Percentiles rank a stretch among this genome's conserved stretches.
phyloP scores from a whole-genome alignment of 306 rosid genomes.

The Senna siamea region DNA sequence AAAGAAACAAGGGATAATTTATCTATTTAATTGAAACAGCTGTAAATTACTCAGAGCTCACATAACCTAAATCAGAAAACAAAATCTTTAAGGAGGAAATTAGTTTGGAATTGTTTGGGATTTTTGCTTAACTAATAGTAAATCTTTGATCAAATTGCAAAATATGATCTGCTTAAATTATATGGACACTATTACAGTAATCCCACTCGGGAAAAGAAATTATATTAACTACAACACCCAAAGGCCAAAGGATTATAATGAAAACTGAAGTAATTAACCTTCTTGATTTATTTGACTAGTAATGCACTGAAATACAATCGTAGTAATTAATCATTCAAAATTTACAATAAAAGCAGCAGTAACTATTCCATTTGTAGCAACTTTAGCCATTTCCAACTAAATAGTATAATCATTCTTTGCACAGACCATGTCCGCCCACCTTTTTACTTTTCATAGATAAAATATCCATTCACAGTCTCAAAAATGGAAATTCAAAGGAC shows the following conservation, averaged over 20 bases:
- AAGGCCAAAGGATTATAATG: background rate
- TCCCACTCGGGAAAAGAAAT: background rate
- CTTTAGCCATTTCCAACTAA: conserved; percentile 14
- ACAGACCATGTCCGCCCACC: background rate
- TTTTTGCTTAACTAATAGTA: background rate
- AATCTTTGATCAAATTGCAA: background rate
- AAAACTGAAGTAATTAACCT: background rate
- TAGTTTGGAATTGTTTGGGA: background rate
- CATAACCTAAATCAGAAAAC: background rate
- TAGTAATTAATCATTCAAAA: background rate
- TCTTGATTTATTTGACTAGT: background rate
- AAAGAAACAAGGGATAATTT: background rate
- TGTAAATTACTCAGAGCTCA: background rate
- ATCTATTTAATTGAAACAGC: background rate
- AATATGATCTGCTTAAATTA: background rate
- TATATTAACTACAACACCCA: background rate
- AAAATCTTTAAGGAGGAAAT: background rate
- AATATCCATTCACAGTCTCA: background rate
- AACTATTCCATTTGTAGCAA: background rate
- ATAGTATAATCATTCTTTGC: background rate
- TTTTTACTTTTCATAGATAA: background rate
- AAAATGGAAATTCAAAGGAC: background rate
- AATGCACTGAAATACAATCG: background rate
- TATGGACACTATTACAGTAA: background rate
- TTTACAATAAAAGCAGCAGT: background rate